Percentiles rank a stretch among this genome's conserved stretches.
phyloP scores from a whole-genome alignment of 2,329 filamentous ascomycete species.

The Diaporthe longicolla region DNA sequence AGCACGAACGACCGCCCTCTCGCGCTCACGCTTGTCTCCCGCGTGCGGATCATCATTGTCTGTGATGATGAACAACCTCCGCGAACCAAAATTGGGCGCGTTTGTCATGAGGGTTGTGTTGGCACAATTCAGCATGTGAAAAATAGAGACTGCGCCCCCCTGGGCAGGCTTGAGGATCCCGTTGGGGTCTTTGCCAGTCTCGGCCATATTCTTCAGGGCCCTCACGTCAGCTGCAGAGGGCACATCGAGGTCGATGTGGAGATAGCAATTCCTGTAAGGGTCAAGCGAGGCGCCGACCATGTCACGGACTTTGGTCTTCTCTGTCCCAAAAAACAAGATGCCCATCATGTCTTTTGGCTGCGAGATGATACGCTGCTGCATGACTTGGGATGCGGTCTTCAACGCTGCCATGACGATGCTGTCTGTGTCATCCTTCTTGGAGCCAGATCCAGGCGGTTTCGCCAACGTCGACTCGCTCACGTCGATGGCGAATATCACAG shows the following conservation, averaged over 20 bases:
- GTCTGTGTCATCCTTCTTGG: conserved; percentile 76
- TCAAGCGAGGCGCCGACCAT: conserved; percentile 70
- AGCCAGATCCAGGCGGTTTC: conserved; percentile 69
- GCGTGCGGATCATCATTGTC: conserved; percentile 91
- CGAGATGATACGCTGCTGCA: conserved; percentile 98
- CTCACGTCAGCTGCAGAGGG: conserved; percentile 91
- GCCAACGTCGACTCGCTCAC: conserved; percentile 89
- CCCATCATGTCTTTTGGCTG: conserved; percentile 98
- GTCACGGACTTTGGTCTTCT: conserved; percentile 84
- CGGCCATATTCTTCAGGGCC: conserved; percentile 79
- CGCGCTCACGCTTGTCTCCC: conserved; percentile 78
- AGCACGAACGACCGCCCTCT: conserved; percentile 85
- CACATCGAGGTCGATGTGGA: conserved; percentile 89
- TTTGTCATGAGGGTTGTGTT: conserved; percentile 98
- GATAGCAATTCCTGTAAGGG: conserved; percentile 91
- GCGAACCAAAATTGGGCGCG: conserved; percentile 92
- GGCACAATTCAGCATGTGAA: conserved; percentile 92
- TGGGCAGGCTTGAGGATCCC: conserved; percentile 78
- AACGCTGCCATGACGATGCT: conserved; percentile 86
- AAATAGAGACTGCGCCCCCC: conserved; percentile 79
- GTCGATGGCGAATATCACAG: conserved; percentile 96
- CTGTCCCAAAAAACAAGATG: conserved; percentile 90
- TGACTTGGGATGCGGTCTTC: conserved; percentile 93
- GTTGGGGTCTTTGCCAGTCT: conserved; percentile 80
- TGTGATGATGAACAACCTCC: conserved; percentile 94